Base-by-base conservation (phyloP, 2,329 filamentous ascomycete genomes). In the Purpureocillium lavendulum region DNA sequence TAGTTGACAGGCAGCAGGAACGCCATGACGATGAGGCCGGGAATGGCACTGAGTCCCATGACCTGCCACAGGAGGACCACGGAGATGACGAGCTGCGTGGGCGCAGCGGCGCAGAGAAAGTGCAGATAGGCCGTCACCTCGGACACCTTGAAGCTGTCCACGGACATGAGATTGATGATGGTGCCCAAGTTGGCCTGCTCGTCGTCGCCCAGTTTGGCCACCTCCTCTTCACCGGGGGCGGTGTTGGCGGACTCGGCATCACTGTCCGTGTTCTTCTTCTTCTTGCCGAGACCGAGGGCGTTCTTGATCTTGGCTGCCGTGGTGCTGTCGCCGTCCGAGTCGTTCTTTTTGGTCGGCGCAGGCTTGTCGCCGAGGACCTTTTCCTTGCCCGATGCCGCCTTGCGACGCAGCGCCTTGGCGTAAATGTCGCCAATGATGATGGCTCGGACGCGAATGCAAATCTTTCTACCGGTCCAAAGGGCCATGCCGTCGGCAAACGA, bases 91-190 rank as follows among this genome's bases (percentile, higher is more conserved):
- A 98, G 75, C 62, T 97, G 89, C 0, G 92, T 85, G 0, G 92
- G 92, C 2, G 90, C 89, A 45, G 84, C 82, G 1, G 89, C 90
- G 70, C 90, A 84, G n/a, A 98, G 70, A 62, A 94, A 98, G 62
- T 98, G 92, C 26, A 98, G 69, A 58, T 98, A 98, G 0, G 90
- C 85, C 30, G 87, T 92, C 43, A 95, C 82, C 58, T 98, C 92
- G 45, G 87, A 85, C 40, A 98, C 87, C 66, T 98, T 98, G 77
- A 97, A 97, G 35, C 90, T 96, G 67, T 98, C 94, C 31, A 98
- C 94, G 10, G 92, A 94, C 92, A 98, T 98, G 49, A 98, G 71
- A 61, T 97, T 98, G 68, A 98, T 98, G 54, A 98, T 96, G n/a
- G 92, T 94, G 46, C 94, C 92, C 37, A 94, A 74, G 45, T 92